phyloP scores from a whole-genome alignment of 2,329 filamentous ascomycete genomes.

The Botrytis paeoniae region DNA sequence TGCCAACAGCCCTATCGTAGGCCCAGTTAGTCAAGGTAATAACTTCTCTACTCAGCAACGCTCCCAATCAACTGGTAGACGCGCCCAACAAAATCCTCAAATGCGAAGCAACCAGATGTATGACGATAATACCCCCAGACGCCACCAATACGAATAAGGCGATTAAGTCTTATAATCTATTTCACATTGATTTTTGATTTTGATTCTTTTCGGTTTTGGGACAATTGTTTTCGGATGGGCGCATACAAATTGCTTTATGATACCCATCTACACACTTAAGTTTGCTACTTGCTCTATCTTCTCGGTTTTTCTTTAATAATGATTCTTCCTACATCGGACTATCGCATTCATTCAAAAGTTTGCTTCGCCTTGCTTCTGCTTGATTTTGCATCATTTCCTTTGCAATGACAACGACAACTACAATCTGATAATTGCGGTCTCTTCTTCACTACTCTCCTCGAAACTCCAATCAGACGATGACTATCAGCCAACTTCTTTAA shows the following conservation, averaged over 20 bases:
- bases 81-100: not conserved
- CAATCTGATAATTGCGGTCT: not conserved
- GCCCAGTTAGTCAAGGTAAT: not conserved
- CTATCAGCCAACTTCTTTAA: not conserved
- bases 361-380: not conserved
- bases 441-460: conserved; percentile 2
- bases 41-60: conserved; percentile 6
- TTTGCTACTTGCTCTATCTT: not conserved
- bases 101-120: conserved; percentile 11
- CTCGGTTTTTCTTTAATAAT: not conserved
- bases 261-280: conserved; percentile 1
- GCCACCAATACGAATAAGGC: not conserved
- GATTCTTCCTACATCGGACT: conserved; percentile 1
- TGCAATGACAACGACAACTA: not conserved
- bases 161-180: not conserved
- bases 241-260: not conserved
- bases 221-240: not conserved
- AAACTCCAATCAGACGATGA: conserved; percentile 2
- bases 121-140: not conserved
- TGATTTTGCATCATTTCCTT: not conserved
- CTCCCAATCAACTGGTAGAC: not conserved
- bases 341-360: not conserved
- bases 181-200: not conserved
- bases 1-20: not conserved
- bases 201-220: conserved; percentile 1